Evolutionary conservation across 208 protist genomes (phyloP).

Genomic region (Trichomonas tenax): DNA sequence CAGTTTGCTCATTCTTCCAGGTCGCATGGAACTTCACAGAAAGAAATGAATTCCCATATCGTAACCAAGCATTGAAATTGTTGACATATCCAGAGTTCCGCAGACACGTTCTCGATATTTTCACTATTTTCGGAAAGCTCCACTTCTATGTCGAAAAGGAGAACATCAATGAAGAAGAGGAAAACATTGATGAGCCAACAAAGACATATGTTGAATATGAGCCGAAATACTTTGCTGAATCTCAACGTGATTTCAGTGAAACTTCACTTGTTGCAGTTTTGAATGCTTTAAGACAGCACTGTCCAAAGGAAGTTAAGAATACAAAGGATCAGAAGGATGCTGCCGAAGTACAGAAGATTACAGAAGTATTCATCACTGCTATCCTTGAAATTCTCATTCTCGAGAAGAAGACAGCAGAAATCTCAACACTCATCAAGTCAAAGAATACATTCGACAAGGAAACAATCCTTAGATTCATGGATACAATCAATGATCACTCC

Average conservation of each 20-base stretch:
- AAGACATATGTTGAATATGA: background rate
- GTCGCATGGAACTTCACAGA: background rate
- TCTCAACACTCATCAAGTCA: background rate
- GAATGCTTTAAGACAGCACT: background rate
- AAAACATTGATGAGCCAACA: background rate
- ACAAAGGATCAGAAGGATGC: background rate
- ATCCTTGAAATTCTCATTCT: background rate
- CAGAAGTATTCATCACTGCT: background rate
- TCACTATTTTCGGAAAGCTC: background rate
- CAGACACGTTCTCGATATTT: background rate
- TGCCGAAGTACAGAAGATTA: background rate
- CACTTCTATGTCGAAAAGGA: background rate
- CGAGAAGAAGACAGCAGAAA: background rate
- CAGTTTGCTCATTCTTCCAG: background rate
- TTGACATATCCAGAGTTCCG: background rate
- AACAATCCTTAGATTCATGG: background rate
- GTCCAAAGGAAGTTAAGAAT: background rate
- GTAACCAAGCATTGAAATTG: background rate
- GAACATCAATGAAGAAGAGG: background rate
- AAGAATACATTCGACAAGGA: background rate
- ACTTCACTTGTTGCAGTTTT: background rate
- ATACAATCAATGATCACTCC: background rate
- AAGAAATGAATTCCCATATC: background rate
- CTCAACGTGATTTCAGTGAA: background rate
- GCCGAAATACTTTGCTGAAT: background rate